Evolutionary conservation across 2,329 filamentous ascomycete species (phyloP).

Genomic region (Erysiphe pulchra): DNA sequence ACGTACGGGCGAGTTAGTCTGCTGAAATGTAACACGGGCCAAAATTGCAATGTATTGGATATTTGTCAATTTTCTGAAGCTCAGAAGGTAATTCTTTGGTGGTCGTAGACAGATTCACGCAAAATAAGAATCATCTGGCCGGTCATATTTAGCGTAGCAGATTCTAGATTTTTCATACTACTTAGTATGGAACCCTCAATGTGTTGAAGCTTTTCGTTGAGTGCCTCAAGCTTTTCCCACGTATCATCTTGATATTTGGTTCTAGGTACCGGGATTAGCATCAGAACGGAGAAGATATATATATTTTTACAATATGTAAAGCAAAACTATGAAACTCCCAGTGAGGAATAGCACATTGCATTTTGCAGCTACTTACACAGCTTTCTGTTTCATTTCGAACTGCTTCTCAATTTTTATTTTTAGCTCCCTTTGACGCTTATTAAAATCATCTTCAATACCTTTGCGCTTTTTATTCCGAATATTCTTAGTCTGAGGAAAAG

Average conservation of each 20-base stretch:
- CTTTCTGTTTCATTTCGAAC: slow-evolving; percentile 6
- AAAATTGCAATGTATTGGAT: too few species aligned
- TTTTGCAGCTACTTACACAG: slow-evolving; percentile 7
- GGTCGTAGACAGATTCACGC: not conserved
- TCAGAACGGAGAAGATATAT: not conserved
- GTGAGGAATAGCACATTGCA: too few species aligned
- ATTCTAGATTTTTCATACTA: slow-evolving; percentile 9
- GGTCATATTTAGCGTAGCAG: slow-evolving; percentile 6
- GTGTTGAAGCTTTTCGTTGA: slow-evolving; percentile 9
- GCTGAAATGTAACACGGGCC: too few species aligned
- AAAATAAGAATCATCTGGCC: slow-evolving; percentile 5
- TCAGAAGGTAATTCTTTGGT: not conserved
- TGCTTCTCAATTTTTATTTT: slow-evolving; percentile 6
- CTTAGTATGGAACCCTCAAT: slow-evolving; percentile 9
- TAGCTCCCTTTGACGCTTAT: slow-evolving; percentile 7
- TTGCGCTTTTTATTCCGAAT: slow-evolving; percentile 10
- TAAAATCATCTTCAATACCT: slow-evolving; percentile 7
- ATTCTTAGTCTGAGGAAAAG: slow-evolving; percentile 6
- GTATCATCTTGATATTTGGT: slow-evolving; percentile 6
- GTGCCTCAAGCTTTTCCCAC: slow-evolving; percentile 7
- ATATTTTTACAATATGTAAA: too few species aligned
- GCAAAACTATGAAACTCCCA: too few species aligned
- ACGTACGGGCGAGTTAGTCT: too few species aligned
- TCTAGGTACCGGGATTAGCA: slow-evolving; percentile 2
- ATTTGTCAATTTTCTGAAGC: too few species aligned